A percentile compares a stretch with the other conserved stretches of the same genome.
These are phyloP conservation scores for Citrullus colocynthis DNA, from an alignment of 306 rosid genomes.

Conservation along the genomic window DNA sequence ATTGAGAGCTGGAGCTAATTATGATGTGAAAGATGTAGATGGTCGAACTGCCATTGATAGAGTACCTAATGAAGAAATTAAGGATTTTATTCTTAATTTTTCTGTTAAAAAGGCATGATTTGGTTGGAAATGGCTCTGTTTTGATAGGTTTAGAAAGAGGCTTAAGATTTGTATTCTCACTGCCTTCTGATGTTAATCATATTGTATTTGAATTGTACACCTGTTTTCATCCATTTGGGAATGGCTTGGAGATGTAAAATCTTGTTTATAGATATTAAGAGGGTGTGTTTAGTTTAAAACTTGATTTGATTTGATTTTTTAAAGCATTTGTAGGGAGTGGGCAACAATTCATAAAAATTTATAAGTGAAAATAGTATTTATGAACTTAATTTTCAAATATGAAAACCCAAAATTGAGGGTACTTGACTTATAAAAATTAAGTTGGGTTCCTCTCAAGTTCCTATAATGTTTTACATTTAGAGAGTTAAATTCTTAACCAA, in stretches of 20 bases:
- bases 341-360: no score
- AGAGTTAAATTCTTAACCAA: no score
- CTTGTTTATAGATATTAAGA: no score
- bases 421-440: no score
- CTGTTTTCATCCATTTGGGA: neutral
- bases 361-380: no score
- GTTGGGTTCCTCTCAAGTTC: no score
- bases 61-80: conserved; percentile 47
- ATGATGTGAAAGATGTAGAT: conserved; percentile 48
- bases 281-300: no score
- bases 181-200: neutral
- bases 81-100: conserved; percentile 60
- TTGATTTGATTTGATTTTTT: no score
- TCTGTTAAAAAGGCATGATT: conserved; percentile 54
- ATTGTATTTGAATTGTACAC: neutral
- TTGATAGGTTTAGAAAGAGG: neutral
- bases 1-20: conserved; percentile 78
- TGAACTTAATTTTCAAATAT: no score
- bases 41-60: conserved; percentile 74
- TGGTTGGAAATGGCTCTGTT: neutral
- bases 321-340: no score
- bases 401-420: no score
- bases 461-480: no score
- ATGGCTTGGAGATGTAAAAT: neutral
- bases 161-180: neutral